Percentiles rank a stretch among this genome's conserved stretches.
These are phyloP conservation scores for Podila epicladia DNA, from an alignment of 192 early-diverging fungal genomes.

Conservation along the genomic window DNA sequence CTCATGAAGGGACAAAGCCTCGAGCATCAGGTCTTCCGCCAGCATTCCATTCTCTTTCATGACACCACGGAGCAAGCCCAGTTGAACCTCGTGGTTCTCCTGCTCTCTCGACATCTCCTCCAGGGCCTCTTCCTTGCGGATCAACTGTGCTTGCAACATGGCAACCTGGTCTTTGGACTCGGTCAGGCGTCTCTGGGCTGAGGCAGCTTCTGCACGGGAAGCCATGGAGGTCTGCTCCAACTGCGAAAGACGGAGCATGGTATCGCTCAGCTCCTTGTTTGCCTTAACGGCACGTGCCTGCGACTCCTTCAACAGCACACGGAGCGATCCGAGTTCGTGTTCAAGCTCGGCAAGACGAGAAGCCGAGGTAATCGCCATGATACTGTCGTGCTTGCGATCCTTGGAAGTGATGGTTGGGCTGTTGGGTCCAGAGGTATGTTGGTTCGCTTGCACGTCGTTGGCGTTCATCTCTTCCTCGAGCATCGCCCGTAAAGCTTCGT, in stretches of 20 bases:
- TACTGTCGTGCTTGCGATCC: slow-evolving; percentile 46
- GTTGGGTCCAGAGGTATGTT: slow-evolving; percentile 1
- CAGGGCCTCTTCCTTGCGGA: slow-evolving; percentile 53
- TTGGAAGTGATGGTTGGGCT: slow-evolving; percentile 10
- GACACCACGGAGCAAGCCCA: slow-evolving; percentile 58
- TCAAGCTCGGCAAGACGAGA: slow-evolving; percentile 42
- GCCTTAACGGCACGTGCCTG: slow-evolving; percentile 34
- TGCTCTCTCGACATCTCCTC: slow-evolving; percentile 51
- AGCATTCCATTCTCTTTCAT: slow-evolving; percentile 55
- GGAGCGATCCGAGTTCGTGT: slow-evolving; percentile 46
- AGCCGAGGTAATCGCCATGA: slow-evolving; percentile 39
- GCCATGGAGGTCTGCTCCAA: slow-evolving; percentile 58
- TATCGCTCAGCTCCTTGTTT: slow-evolving; percentile 51
- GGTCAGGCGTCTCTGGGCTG: slow-evolving; percentile 48
- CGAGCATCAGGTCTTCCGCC: slow-evolving; percentile 31
- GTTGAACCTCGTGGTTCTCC: slow-evolving; percentile 60
- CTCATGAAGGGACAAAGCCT: slow-evolving; percentile 17
- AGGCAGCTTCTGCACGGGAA: slow-evolving; percentile 56
- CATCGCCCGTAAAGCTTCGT: slow-evolving; percentile 43
- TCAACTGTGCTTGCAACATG: slow-evolving; percentile 41
- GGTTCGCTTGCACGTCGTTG: background rate
- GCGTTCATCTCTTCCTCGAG: slow-evolving; percentile 56
- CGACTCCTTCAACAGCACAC: slow-evolving; percentile 30
- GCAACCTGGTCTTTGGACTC: slow-evolving; percentile 55
- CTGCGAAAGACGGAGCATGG: slow-evolving; percentile 54